Base-by-base conservation (phyloP, 2,329 filamentous ascomycete species). In the Colletotrichum agaves region DNA sequence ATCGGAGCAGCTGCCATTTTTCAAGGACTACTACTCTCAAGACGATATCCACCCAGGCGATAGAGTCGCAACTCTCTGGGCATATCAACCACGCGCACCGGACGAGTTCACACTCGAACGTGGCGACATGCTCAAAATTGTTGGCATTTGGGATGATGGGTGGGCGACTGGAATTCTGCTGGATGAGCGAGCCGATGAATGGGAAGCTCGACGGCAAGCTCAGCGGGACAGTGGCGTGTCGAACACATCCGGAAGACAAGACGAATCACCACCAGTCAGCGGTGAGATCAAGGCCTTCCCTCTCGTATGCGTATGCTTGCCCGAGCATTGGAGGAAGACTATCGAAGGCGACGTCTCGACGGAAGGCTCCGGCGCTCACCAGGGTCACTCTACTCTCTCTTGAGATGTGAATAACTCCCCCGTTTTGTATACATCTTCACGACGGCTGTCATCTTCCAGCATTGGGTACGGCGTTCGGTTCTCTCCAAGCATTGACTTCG, bases 101-200 rank as follows among this genome's bases (percentile, higher is more conserved):
- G 96, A 99, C 75, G 96, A 99, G 76, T 98, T 98, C 75, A 86
- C 93, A 43, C 84, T 99, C 41, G 96, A 98, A 74, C 90, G 96
- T 66, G 96, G 96, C 61, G 96, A 99, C 76, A 98, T 99, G 94
- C 87, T 99, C 75, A 98, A 98, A 82, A 91, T 99, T 13, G 91
- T 98, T 35, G 96, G 96, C 70, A 99, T 99, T 72, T 99, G 96
- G 96, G 96, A 99, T 75, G 96, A 99, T 77, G 96, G 96, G 52
- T 99, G 96, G 96, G 96, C 96, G 11, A 99, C 96, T 1, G 96
- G 96, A 74, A 87, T 98, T 62, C 86, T 97, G 76, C 82, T 97
- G 63, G 86, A 91, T 61, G 93, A 97, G 74, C 87, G 89, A 62
- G 94, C 94, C 2, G 95, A 98, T 69, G 93, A 98, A 71, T 98